A percentile compares a stretch with the other conserved stretches of the same genome.
phyloP scores from a whole-genome alignment of 1,284 basidiomycete genomes.

The Pyrrhoderma noxium region DNA sequence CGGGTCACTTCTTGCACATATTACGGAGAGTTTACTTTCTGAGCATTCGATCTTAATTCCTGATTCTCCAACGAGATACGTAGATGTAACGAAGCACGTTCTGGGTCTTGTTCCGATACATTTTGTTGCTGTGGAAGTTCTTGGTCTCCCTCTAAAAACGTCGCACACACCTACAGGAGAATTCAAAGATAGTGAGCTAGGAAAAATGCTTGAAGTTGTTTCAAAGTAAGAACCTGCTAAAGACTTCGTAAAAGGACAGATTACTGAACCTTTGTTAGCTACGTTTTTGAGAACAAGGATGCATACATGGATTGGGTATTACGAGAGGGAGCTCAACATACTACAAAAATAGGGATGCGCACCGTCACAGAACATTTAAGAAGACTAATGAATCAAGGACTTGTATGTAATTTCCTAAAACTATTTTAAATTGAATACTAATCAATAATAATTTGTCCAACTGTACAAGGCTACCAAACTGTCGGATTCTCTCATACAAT shows the following conservation, averaged over 20 bases:
- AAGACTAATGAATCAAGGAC: constrained; percentile 21
- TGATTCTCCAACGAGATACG: constrained; percentile 30
- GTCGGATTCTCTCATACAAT: constrained; percentile 19
- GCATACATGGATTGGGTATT: constrained; percentile 53
- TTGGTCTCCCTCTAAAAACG: constrained; percentile 58
- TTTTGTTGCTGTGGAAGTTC: constrained; percentile 58
- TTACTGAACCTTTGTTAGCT: constrained; percentile 32
- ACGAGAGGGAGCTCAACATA: constrained; percentile 37
- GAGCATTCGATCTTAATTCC: constrained; percentile 21
- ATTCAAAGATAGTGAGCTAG: constrained; percentile 44
- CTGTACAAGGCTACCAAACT: constrained; percentile 19
- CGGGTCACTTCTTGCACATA: constrained; percentile 32
- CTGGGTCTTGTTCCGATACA: constrained; percentile 59
- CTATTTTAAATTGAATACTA: constrained; percentile 1
- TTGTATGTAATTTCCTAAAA: constrained; percentile 21
- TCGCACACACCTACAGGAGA: constrained; percentile 37
- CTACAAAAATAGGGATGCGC: constrained; percentile 35
- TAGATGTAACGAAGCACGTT: constrained; percentile 71
- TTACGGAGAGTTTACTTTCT: constrained; percentile 33
- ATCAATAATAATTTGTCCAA: constrained; percentile 9
- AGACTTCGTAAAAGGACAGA: background rate
- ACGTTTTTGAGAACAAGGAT: constrained; percentile 52
- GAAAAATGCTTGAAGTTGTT: constrained; percentile 45
- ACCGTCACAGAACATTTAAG: constrained; percentile 37
- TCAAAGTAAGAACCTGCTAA: constrained; percentile 37